phyloP scores from a whole-genome alignment of 805 yeast genomes.

The Suhomyces pyralidae region DNA sequence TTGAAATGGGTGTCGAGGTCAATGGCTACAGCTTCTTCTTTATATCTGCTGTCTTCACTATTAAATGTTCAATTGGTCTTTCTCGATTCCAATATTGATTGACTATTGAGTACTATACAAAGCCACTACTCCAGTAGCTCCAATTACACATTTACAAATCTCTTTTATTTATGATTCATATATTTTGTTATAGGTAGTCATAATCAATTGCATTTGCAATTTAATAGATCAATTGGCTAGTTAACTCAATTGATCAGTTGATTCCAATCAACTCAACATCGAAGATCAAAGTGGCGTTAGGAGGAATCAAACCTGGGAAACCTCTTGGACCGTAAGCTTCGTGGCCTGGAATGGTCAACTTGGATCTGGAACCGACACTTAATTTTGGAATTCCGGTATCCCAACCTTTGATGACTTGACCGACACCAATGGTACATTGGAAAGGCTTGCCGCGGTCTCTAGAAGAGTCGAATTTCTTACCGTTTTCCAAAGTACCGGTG shows the following conservation, averaged over 20 bases:
- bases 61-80: too few relatives aligned
- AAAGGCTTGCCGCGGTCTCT: constrained; percentile 94
- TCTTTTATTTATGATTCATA: too few relatives aligned
- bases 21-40: too few relatives aligned
- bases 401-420: constrained; percentile 97
- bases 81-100: too few relatives aligned
- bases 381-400: constrained; percentile 91
- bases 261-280: constrained; percentile 72
- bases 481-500: constrained; percentile 92
- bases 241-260: constrained; percentile 30
- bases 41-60: too few relatives aligned
- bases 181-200: too few relatives aligned
- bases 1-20: too few relatives aligned
- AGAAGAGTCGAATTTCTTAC: constrained; percentile 94
- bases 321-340: constrained; percentile 95
- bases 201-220: not conserved
- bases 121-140: too few relatives aligned
- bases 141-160: too few relatives aligned
- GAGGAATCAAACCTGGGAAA: constrained; percentile 95
- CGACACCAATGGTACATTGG: constrained; percentile 91
- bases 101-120: too few relatives aligned
- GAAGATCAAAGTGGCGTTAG: constrained; percentile 87
- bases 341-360: constrained; percentile 86
- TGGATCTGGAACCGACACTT: constrained; percentile 90
- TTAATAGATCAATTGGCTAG: not conserved